phyloP scores from a whole-genome alignment of 2,329 filamentous ascomycete species.

The Ophiostoma himal-ulmi region DNA sequence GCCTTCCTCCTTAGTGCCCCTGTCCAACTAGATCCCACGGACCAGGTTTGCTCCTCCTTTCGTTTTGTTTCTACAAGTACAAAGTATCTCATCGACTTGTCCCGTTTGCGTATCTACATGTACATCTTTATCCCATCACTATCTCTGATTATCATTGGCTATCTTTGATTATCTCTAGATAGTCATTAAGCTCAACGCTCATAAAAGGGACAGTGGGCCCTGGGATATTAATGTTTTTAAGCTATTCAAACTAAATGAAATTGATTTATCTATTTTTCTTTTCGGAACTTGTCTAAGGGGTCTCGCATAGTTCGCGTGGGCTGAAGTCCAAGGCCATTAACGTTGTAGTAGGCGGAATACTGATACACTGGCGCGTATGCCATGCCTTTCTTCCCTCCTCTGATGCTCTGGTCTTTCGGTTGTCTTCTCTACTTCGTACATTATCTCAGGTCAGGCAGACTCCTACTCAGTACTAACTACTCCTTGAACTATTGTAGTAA shows the following conservation, averaged over 20 bases:
- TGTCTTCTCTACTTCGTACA: neutral
- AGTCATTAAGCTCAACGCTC: conserved; percentile 4
- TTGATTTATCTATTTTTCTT: neutral
- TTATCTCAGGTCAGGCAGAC: neutral
- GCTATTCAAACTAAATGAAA: neutral
- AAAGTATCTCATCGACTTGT: neutral
- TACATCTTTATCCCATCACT: neutral
- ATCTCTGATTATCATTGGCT: neutral
- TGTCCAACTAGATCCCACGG: conserved; percentile 1
- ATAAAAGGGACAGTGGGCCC: neutral
- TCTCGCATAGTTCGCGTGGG: conserved; percentile 1
- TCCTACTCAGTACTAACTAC: neutral
- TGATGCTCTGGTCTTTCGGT: neutral
- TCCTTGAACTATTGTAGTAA: neutral
- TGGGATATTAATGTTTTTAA: neutral
- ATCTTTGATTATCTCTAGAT: neutral
- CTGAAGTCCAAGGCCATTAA: neutral
- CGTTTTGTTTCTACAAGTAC: neutral
- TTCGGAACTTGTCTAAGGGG: neutral
- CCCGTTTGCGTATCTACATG: neutral
- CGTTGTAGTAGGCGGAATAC: neutral
- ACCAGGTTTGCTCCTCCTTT: neutral
- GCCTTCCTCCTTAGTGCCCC: conserved; percentile 1
- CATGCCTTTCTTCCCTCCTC: neutral
- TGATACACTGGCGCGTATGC: neutral